Conservation (phyloP, 164 flowering plant species). For the Stephania cephalantha region DNA sequence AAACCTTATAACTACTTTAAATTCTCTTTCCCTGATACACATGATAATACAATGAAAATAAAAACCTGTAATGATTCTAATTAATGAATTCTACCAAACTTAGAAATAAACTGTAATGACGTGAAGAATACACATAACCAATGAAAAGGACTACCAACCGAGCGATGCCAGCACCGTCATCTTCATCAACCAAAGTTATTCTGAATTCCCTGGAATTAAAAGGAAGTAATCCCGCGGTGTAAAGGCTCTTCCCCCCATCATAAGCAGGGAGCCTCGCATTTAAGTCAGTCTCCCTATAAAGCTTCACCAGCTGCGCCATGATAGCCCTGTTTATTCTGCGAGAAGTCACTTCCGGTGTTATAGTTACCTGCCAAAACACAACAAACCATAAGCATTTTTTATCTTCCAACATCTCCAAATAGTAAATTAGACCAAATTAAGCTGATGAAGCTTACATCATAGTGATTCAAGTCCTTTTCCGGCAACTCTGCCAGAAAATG, state of each 20-base stretch:
- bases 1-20: slow-evolving; percentile 40
- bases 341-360: slow-evolving; percentile 34
- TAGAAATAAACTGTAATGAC: neutral
- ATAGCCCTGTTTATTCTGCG: slow-evolving; percentile 14
- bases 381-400: neutral
- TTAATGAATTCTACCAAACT: neutral
- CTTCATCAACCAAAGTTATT: slow-evolving; percentile 10
- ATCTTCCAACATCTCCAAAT: neutral
- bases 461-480: slow-evolving; percentile 15
- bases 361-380: slow-evolving; percentile 31
- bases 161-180: slow-evolving; percentile 7
- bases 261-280: slow-evolving; percentile 18
- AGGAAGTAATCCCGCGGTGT: slow-evolving; percentile 18
- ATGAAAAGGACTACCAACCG: slow-evolving; percentile 4
- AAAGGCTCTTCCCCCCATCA: slow-evolving; percentile 18
- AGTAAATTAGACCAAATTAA: neutral
- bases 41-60: neutral
- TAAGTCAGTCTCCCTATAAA: slow-evolving; percentile 17
- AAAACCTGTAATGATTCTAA: neutral
- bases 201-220: slow-evolving; percentile 16
- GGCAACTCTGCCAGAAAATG: slow-evolving; percentile 17
- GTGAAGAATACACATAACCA: neutral
- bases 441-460: slow-evolving; percentile 13
- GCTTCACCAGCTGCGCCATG: slow-evolving; percentile 17
- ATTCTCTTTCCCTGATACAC: slow-evolving; percentile 27